A percentile compares a stretch with the other conserved stretches of the same genome.
Evolutionary conservation across 106 monocot genomes (phyloP).

Genomic region (Allium cepa): DNA sequence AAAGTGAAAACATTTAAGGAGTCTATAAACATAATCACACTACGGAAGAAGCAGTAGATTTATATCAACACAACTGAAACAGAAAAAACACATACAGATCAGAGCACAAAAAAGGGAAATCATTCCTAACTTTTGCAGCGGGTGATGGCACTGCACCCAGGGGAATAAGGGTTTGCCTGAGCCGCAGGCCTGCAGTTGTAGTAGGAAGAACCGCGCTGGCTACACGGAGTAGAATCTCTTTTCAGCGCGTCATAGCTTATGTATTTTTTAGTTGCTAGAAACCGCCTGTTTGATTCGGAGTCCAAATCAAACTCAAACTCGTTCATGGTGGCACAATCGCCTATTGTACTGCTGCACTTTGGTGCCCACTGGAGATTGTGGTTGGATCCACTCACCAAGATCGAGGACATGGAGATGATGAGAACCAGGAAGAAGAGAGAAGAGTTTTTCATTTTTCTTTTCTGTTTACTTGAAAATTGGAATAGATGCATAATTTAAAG

Average conservation of each 20-base stretch:
- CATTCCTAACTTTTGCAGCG: conserved; percentile 21
- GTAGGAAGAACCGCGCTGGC: conserved; percentile 44
- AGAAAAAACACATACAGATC: too few relatives aligned
- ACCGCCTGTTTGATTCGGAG: conserved; percentile 35
- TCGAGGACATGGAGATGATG: not conserved
- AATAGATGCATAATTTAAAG: not conserved
- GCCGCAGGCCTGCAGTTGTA: conserved; percentile 66
- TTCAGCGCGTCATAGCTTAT: conserved; percentile 58
- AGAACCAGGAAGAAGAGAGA: not conserved
- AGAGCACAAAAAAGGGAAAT: too few relatives aligned
- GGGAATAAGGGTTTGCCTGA: conserved; percentile 42
- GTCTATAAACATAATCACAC: too few relatives aligned
- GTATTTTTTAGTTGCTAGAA: conserved; percentile 36
- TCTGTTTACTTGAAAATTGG: not conserved
- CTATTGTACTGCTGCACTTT: conserved; percentile 23
- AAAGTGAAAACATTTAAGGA: too few relatives aligned
- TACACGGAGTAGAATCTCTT: conserved; percentile 38
- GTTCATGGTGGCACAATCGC: conserved; percentile 15
- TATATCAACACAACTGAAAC: too few relatives aligned
- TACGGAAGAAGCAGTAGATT: too few relatives aligned
- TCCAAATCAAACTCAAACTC: conserved; percentile 53
- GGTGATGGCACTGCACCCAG: conserved; percentile 55
- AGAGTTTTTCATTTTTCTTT: not conserved
- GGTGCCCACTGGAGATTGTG: not conserved
- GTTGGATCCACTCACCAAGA: not conserved